Conservation (phyloP, 495 filamentous ascomycete species). For the Saxispiralis lemnorum region DNA sequence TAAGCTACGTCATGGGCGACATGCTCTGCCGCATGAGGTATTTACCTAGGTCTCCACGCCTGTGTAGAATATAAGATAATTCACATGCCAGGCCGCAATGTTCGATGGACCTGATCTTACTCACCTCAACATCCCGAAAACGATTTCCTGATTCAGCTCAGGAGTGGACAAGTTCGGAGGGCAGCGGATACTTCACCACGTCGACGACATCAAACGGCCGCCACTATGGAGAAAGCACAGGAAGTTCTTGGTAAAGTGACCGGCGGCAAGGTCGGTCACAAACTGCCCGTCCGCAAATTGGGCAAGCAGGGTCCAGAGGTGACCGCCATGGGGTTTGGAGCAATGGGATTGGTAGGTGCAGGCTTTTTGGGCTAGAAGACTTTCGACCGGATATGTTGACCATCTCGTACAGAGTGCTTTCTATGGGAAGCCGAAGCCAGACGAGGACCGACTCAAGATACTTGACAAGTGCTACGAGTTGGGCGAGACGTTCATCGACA, state of each 20-base stretch:
- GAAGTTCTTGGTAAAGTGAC: conserved; percentile 7
- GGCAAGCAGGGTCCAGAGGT: conserved; percentile 9
- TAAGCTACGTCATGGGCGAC: too few species aligned
- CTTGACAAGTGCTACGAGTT: conserved; percentile 16
- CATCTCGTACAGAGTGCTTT: conserved; percentile 9
- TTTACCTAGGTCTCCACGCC: too few species aligned
- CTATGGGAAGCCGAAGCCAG: conserved; percentile 17
- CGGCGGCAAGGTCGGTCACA: conserved; percentile 1
- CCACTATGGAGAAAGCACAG: conserved; percentile 3
- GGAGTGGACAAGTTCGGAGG: too few species aligned
- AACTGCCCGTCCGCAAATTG: conserved; percentile 3
- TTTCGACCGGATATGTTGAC: conserved; percentile 15
- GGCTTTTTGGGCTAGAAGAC: not conserved
- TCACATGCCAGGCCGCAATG: too few species aligned
- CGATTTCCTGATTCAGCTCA: too few species aligned
- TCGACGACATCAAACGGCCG: not conserved
- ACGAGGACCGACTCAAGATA: conserved; percentile 18
- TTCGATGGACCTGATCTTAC: too few species aligned
- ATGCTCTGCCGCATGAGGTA: too few species aligned
- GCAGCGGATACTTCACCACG: too few species aligned
- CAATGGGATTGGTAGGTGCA: conserved; percentile 3
- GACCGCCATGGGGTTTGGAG: conserved; percentile 2
- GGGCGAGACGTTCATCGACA: conserved; percentile 18
- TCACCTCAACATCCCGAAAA: too few species aligned
- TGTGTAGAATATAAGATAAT: too few species aligned